Percentiles rank a stretch among this genome's conserved stretches.
These are phyloP conservation scores for Diaporthe capsici DNA, from an alignment of 2,329 filamentous ascomycete species.

Conservation along the genomic window DNA sequence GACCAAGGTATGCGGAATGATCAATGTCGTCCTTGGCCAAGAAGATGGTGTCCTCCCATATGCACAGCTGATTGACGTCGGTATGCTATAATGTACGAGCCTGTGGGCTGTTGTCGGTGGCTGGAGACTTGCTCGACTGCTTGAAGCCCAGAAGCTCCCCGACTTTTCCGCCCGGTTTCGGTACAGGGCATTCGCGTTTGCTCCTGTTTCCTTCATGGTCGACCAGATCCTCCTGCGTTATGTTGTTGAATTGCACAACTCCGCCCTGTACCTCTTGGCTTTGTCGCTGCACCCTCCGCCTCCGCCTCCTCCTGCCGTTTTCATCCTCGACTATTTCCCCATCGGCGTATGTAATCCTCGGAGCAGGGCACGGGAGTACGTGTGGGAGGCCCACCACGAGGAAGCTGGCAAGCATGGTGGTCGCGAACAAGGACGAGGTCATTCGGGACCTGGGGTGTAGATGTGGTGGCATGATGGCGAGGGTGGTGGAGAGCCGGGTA, in stretches of 20 bases:
- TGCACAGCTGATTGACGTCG: not conserved
- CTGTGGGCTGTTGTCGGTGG: not conserved
- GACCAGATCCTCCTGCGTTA: slow-evolving; percentile 58
- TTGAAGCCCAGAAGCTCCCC: slow-evolving; percentile 73
- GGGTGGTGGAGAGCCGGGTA: slow-evolving; percentile 8
- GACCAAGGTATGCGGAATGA: not conserved
- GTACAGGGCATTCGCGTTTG: slow-evolving; percentile 88
- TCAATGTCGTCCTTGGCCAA: slow-evolving; percentile 34
- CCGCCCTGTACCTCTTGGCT: slow-evolving; percentile 41
- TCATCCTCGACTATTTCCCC: slow-evolving; percentile 65
- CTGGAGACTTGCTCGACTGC: slow-evolving; percentile 47
- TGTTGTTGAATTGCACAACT: slow-evolving; percentile 62
- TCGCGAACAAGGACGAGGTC: slow-evolving; percentile 94
- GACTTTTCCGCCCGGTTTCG: slow-evolving; percentile 82
- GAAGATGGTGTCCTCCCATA: not conserved
- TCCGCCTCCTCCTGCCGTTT: slow-evolving; percentile 60
- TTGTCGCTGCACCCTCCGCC: slow-evolving; percentile 54
- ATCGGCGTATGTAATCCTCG: slow-evolving; percentile 81
- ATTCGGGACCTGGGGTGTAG: slow-evolving; percentile 94
- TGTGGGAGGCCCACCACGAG: slow-evolving; percentile 93
- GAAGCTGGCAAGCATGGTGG: slow-evolving; percentile 91
- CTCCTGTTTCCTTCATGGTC: slow-evolving; percentile 56
- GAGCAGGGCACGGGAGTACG: slow-evolving; percentile 90
- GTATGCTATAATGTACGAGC: not conserved
- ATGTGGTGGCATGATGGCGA: slow-evolving; percentile 80